Base-by-base conservation (phyloP, 192 early-diverging fungal species). In the Coemansia sp. region DNA sequence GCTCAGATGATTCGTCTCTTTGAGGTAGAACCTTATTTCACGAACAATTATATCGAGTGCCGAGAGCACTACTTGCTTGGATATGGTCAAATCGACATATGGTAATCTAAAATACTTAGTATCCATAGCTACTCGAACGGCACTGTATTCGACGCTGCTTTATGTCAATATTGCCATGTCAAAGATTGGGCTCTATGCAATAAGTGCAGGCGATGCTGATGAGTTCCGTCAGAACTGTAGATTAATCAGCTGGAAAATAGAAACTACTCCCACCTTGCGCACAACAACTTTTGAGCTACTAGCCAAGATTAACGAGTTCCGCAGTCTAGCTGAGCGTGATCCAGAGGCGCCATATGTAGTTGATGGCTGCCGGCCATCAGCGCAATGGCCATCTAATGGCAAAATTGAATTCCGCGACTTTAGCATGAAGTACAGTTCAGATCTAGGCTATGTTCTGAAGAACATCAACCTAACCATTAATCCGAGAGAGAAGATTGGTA, bases 31-130 rank as follows among this genome's bases (percentile, higher is more conserved):
- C 46, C 85, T 38, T 76, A 77, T 14, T 94, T 93, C 51, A 69
- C 76, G 39, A 27, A 59, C 4, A 68, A 72, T 15, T 88, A 90
- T 45, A 67, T 80, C 21, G 2, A 69, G 85, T 4, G 78, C 86
- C 25, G 87, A 94, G 72, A 76, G 85, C 10, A 87, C 90, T 39
- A 84, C 85, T 17, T 64, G 85, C 69, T 12, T 44, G 41, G 11
- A 10, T 2, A 44, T 14, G 14, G 11, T 44, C 41, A 44, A 8
- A 15, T 44, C 41, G 41, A 14, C 41, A 44, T 44, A 44, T 10
- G 2, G 14, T 2, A 14, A 44, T 12, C 14, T 44, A 36, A 36
- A 36, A n/a, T n/a, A n/a, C n/a, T n/a, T n/a, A n/a, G n/a, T n/a
- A n/a, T n/a, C n/a, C n/a, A n/a, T n/a, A n/a, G n/a, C n/a, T n/a